A percentile compares a stretch with the other conserved stretches of the same genome.
Conservation (phyloP, 768 basidiomycete species). For the Daedaleopsis sinensis region DNA sequence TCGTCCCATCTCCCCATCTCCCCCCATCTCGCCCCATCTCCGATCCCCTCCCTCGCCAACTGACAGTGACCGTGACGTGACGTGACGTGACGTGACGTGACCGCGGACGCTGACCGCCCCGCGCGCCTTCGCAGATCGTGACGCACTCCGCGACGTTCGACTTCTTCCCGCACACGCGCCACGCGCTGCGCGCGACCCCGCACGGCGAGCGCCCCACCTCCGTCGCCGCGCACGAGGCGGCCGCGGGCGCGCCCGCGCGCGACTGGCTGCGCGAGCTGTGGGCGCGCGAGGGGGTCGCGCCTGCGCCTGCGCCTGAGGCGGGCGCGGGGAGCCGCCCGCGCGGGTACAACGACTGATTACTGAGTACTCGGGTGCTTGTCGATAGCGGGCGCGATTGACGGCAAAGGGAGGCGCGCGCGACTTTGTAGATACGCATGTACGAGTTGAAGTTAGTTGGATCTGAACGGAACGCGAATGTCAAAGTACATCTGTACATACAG, state of each 20-base stretch:
- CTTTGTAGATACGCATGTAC: too few species aligned
- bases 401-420: background rate
- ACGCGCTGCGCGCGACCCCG: conserved; percentile 81
- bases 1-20: background rate
- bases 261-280: conserved; percentile 76
- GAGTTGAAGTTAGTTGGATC: background rate
- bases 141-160: conserved; percentile 84
- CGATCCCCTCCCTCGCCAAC: background rate
- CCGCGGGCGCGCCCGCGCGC: conserved; percentile 68
- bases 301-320: conserved; percentile 15
- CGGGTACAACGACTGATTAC: conserved; percentile 62
- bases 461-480: too few species aligned
- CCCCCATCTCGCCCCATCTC: background rate
- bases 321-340: conserved; percentile 39
- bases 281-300: conserved; percentile 61
- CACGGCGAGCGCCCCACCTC: conserved; percentile 80
- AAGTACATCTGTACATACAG: too few species aligned
- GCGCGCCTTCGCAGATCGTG: conserved; percentile 48
- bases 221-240: conserved; percentile 67
- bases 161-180: conserved; percentile 77
- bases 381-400: background rate
- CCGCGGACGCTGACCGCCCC: background rate
- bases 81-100: too few species aligned
- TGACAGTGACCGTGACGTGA: background rate
- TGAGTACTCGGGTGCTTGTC: background rate